Evolutionary conservation across 202 grass and related monocot species (phyloP).

Genomic region (Thinopyrum obtusiflorum): DNA sequence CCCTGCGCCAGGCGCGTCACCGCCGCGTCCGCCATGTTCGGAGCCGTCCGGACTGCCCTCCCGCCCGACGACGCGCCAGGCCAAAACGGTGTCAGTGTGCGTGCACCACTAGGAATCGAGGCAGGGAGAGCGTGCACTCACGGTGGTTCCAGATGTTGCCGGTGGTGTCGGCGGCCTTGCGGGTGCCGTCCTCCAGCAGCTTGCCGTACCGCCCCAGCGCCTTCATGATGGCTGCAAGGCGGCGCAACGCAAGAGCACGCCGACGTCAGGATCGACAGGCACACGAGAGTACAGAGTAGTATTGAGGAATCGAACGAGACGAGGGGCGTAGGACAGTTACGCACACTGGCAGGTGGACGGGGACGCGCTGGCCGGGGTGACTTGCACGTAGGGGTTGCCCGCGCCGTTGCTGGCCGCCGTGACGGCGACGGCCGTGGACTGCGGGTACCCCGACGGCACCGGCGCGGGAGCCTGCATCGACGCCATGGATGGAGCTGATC

Average conservation of each 20-base stretch:
- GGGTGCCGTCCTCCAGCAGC: slow-evolving; percentile 59
- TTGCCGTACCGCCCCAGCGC: slow-evolving; percentile 79
- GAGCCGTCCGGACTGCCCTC: slow-evolving; percentile 65
- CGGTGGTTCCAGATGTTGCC: slow-evolving; percentile 94
- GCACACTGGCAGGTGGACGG: slow-evolving; percentile 60
- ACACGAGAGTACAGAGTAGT: neutral
- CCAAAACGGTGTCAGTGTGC: neutral
- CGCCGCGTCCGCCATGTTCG: slow-evolving; percentile 80
- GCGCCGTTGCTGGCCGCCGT: slow-evolving; percentile 42
- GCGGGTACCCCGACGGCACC: slow-evolving; percentile 32
- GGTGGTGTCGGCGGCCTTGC: slow-evolving; percentile 64
- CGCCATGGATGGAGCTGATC: slow-evolving; percentile 11
- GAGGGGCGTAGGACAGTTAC: neutral
- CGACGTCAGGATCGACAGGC: neutral
- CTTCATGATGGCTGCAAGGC: slow-evolving; percentile 53
- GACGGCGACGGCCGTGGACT: slow-evolving; percentile 39
- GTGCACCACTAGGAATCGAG: too few relatives aligned
- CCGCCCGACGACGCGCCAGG: neutral
- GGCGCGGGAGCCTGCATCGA: slow-evolving; percentile 40
- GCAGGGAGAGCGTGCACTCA: neutral
- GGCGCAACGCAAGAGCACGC: neutral
- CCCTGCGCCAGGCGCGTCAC: slow-evolving; percentile 78
- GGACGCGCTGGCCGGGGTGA: slow-evolving; percentile 39
- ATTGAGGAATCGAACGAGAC: neutral
- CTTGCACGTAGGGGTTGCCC: slow-evolving; percentile 74